Conservation (phyloP, 1,139 yeast genomes). For the Lipomyces yarrowii region DNA sequence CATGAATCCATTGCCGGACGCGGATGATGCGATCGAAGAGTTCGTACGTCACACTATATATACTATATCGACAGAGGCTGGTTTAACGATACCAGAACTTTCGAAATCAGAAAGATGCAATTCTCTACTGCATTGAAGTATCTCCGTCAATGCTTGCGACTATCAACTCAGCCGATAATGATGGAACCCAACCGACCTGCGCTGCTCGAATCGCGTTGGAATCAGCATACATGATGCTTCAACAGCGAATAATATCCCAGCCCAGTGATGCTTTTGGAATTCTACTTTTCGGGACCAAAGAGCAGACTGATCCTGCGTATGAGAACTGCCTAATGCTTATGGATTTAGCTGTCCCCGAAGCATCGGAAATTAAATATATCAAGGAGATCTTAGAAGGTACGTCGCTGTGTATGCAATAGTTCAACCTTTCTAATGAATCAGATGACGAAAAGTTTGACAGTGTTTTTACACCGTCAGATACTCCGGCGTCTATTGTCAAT, state of each 20-base stretch:
- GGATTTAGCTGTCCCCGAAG: conserved; percentile 40
- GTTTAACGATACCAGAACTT: conserved; percentile 31
- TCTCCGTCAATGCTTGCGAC: conserved; percentile 39
- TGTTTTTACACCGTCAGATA: conserved; percentile 24
- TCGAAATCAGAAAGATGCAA: conserved; percentile 41
- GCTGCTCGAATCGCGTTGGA: conserved; percentile 37
- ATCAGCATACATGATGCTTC: conserved; percentile 40
- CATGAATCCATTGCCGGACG: background rate
- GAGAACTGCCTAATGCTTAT: conserved; percentile 36
- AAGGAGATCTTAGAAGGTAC: conserved; percentile 36
- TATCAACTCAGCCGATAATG: conserved; percentile 17
- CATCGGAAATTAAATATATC: conserved; percentile 37
- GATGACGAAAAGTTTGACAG: conserved; percentile 27
- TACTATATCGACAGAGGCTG: background rate
- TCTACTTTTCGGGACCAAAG: conserved; percentile 40
- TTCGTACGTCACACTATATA: conserved; percentile 7
- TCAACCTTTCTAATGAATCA: background rate
- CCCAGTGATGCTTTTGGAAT: conserved; percentile 43
- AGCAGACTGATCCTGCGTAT: conserved; percentile 32
- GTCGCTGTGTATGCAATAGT: background rate
- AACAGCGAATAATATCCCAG: conserved; percentile 38
- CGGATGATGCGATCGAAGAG: conserved; percentile 18
- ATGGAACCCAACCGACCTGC: conserved; percentile 6
- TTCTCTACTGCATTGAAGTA: conserved; percentile 44
- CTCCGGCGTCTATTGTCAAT: conserved; percentile 35